Evolutionary conservation across 1,284 basidiomycete genomes (phyloP), one percentile per base, ranked within the genome.

Genomic region (Cerrena zonata): DNA sequence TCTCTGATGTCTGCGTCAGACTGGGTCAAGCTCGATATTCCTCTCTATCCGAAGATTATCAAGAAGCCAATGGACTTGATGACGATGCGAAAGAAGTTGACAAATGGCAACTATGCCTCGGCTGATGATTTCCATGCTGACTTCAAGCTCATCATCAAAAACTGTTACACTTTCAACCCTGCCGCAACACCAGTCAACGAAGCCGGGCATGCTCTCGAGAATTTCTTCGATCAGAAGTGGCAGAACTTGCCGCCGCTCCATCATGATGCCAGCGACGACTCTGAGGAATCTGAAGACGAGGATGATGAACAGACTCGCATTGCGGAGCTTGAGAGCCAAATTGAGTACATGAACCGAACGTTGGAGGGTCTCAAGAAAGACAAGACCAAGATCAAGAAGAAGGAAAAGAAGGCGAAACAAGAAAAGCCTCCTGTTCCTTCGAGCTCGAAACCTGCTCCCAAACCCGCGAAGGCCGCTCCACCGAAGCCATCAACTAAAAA

Each of bases 11-110:
- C 15, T 15, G 30, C 30, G 15, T 34, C 45, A 87, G 91, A 93
- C 64, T 82, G 82, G 69, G 71, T 86, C 47, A 84, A 82, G 59
- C 78, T 94, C 62, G 82, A 87, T 27, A 82, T 97, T 44, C 94
- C 94, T 0, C 76, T 80, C 25, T 99, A 98, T 67, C 82, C 84
- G 7, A 89, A 86, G 69, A 73, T 94, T 54, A 78, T 99, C 68
- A 96, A 94, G 76, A 86, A 85, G 61, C 95, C 96, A 1, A 98
- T 99, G 85, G 94, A 98, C 67, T 64, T 97, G 51, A 77, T 80
- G n/a, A 91, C 89, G 5, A 93, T 97, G 76, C 82, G 83, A 59
- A 79, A 74, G 65, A 94, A 93, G 68, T 76, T 99, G 44, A 86
- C 91, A 42, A 74, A 75, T 27, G 75, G 79, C 53, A 80, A 86